A percentile compares a stretch with the other conserved stretches of the same genome.
Evolutionary conservation across 441 rosid species (phyloP).

Genomic region (Gossypium schwendimanii): DNA sequence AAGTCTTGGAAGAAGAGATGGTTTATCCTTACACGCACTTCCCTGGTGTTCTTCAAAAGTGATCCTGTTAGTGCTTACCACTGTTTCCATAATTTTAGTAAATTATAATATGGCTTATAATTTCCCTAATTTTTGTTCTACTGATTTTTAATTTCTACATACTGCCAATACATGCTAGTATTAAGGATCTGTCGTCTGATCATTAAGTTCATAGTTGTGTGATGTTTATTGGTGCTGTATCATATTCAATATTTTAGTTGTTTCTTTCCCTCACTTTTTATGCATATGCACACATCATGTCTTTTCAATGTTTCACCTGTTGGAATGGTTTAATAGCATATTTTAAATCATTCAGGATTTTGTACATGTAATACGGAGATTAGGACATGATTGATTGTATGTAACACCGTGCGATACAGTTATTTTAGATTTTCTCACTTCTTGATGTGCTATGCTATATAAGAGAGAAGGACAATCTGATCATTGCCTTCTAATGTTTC

Average conservation of each 20-base stretch:
- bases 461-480: not conserved
- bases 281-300: not conserved
- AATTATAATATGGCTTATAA: not conserved
- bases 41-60: slow-evolving; percentile 93
- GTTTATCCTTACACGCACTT: slow-evolving; percentile 91
- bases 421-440: slow-evolving; percentile 2
- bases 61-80: slow-evolving; percentile 69
- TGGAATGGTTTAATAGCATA: not conserved
- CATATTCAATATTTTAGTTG: not conserved
- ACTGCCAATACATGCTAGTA: not conserved
- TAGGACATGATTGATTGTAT: not conserved
- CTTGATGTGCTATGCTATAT: not conserved
- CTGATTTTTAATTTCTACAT: not conserved
- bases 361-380: not conserved
- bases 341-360: not conserved
- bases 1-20: slow-evolving; percentile 99
- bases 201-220: not conserved
- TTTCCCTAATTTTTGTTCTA: not conserved
- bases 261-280: not conserved
- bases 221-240: not conserved
- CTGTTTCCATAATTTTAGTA: slow-evolving; percentile 2
- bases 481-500: not conserved
- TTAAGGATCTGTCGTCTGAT: not conserved
- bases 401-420: not conserved
- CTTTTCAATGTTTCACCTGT: not conserved